These are phyloP conservation scores for Tricharina praecox DNA, from an alignment of 495 filamentous ascomycete genomes.

Conservation along the genomic window DNA sequence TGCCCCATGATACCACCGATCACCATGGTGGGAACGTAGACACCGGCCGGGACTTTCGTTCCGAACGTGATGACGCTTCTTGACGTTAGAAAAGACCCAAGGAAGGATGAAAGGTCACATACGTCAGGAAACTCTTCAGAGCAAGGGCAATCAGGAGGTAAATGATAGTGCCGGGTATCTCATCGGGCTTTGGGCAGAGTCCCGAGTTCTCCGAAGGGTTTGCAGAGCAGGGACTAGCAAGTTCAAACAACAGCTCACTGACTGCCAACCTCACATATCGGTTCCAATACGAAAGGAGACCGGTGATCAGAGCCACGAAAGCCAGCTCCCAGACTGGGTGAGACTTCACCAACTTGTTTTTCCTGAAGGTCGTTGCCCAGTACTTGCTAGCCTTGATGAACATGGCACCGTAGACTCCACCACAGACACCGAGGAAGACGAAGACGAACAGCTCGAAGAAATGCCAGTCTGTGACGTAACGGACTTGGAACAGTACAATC, in stretches of 20 bases:
- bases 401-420: constrained; percentile 67
- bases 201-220: constrained; percentile 47
- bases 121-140: constrained; percentile 73
- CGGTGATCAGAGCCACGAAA: constrained; percentile 73
- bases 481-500: constrained; percentile 88
- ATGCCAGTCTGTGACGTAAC: constrained; percentile 84
- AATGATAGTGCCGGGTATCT: constrained; percentile 54
- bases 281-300: constrained; percentile 83
- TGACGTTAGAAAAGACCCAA: neutral
- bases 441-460: constrained; percentile 82
- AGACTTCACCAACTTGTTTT: constrained; percentile 60
- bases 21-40: constrained; percentile 72
- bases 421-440: constrained; percentile 66
- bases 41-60: constrained; percentile 73
- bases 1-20: constrained; percentile 87
- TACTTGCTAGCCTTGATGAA: constrained; percentile 90
- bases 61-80: constrained; percentile 26
- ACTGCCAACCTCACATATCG: constrained; percentile 74
- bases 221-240: constrained; percentile 64
- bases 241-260: constrained; percentile 73
- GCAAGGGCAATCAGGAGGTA: constrained; percentile 64
- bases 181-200: constrained; percentile 55
- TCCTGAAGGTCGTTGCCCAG: constrained; percentile 80
- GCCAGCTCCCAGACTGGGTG: constrained; percentile 76
- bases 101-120: constrained; percentile 5